Percentiles rank a stretch among this genome's conserved stretches.
These are phyloP conservation scores for Colletotrichum cereale DNA, from an alignment of 2,329 filamentous ascomycete genomes.

Conservation along the genomic window DNA sequence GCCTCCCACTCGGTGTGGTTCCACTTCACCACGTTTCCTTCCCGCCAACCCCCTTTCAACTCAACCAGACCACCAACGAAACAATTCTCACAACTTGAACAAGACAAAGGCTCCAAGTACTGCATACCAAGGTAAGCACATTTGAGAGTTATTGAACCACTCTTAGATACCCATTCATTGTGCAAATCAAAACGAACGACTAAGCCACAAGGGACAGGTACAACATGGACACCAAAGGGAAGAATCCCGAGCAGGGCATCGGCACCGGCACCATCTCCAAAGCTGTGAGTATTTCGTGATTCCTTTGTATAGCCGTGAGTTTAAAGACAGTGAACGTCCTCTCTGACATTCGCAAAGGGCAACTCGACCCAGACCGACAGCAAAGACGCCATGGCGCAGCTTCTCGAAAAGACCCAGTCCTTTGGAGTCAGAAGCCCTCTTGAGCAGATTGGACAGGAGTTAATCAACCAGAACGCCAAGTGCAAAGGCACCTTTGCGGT, in stretches of 20 bases:
- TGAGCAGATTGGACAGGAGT: too few relatives aligned
- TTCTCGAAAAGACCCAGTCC: neutral
- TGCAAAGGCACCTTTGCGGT: neutral
- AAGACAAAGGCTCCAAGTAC: accelerated
- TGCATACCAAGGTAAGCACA: neutral
- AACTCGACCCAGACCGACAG: neutral
- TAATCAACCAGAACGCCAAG: neutral
- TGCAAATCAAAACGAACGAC: neutral
- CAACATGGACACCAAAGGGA: neutral
- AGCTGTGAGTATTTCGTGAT: neutral
- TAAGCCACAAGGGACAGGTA: neutral
- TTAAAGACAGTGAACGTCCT: neutral
- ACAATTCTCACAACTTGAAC: neutral
- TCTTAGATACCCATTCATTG: too few relatives aligned
- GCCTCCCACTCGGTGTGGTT: neutral
- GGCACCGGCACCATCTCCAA: neutral
- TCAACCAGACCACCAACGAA: neutral
- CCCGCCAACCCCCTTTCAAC: neutral
- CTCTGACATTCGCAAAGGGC: neutral
- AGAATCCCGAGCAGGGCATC: neutral
- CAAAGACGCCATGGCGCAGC: neutral
- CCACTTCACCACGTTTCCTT: neutral
- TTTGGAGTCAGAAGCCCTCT: neutral
- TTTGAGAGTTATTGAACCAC: too few relatives aligned
- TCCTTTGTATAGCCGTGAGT: neutral